phyloP scores from a whole-genome alignment of 352 stramenopile genomes.

The Pythium dissimile region DNA sequence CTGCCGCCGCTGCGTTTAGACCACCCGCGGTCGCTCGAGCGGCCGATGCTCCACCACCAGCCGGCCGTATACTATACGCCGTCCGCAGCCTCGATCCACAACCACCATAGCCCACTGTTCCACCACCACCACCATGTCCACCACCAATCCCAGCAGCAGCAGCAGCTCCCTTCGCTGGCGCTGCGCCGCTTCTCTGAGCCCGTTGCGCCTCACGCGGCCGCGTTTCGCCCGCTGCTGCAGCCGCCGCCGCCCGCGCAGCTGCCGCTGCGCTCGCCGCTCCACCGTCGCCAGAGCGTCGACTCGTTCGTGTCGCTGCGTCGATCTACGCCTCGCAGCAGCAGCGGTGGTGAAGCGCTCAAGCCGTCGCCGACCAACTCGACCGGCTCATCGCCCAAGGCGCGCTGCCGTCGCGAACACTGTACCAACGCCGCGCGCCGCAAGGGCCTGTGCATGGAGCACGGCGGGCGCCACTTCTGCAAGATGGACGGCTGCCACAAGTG shows the following conservation, averaged over 20 bases:
- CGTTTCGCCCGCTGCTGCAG: background rate
- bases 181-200: constrained; percentile 22
- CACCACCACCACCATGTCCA: constrained; percentile 3
- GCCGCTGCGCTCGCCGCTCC: constrained; percentile 2
- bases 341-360: background rate
- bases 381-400: constrained; percentile 23
- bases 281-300: constrained; percentile 14
- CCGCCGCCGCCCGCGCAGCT: background rate
- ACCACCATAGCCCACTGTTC: background rate
- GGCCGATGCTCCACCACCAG: background rate
- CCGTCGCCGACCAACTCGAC: constrained; percentile 23
- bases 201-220: background rate
- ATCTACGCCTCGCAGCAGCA: background rate
- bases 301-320: constrained; percentile 3
- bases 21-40: constrained; percentile 12
- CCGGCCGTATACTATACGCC: constrained; percentile 3
- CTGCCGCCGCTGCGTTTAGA: constrained; percentile 21
- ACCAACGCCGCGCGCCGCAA: constrained; percentile 69
- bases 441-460: constrained; percentile 86
- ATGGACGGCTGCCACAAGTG: constrained; percentile 81
- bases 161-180: constrained; percentile 14
- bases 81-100: background rate
- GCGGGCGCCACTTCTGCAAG: constrained; percentile 83
- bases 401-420: constrained; percentile 69
- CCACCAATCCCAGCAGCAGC: background rate